Base-by-base conservation (phyloP, 2,329 filamentous ascomycete genomes). In the Scedosporium aurantiacum region DNA sequence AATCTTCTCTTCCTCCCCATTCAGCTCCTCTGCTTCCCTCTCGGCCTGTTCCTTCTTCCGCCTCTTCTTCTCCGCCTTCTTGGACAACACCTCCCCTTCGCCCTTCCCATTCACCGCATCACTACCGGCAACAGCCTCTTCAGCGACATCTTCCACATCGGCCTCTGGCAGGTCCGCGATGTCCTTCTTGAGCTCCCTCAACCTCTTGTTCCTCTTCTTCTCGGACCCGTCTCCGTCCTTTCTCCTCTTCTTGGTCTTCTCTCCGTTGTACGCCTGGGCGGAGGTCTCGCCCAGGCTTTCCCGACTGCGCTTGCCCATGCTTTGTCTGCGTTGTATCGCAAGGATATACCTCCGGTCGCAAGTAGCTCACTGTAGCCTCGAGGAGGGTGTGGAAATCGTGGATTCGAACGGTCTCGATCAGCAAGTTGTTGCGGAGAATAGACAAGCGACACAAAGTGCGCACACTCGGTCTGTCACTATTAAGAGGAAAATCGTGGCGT, bases 161-260 rank as follows among this genome's bases (percentile, higher is more conserved):
- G 28, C 25, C 59, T 57, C 59, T 1, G 59, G 59, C 16, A 61
- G 47, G 21, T 43, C 59, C 16, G 27, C 21, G 18, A 61, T 43
- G 52, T 61, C 60, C 60, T 61, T 61, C 55, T 58, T 58, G 14
- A 58, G 60, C 55, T 58, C 56, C 54, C 45, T 32, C 4, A 57
- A 27, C 41, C 56, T 61, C 54, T 61, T 61, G 54, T 52, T 61
- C 45, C 37, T 58, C 52, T 61, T 52, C 21, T 45, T 45, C 40
- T 55, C 40, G 6, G 32, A 52, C 21, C 37, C 32, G 21, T 56
- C 32, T 6, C 37, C 59, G 16, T 61, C 52, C 25, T 56, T 43
- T 43, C 52, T 61, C 50, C 59, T 14, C 47, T 61, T 61, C 59
- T 61, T 61, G 18, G 50, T 43, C 32, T 56, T 57, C 8, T 54